Conservation (phyloP, 202 grass and related monocot species). For the Zizania palustris region DNA sequence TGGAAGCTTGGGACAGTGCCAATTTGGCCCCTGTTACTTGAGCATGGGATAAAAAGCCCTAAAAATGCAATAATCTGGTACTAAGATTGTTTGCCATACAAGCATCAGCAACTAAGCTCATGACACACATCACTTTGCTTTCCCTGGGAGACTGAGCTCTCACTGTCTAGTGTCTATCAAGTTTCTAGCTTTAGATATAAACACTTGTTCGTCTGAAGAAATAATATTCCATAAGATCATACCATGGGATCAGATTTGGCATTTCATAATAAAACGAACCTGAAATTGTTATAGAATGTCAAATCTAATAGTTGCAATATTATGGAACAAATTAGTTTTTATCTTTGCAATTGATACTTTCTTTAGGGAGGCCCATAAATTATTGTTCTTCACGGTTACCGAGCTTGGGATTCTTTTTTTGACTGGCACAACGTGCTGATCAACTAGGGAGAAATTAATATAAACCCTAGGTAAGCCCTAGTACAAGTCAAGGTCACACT, state of each 20-base stretch:
- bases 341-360: slow-evolving; percentile 15
- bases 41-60: neutral
- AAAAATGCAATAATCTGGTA: neutral
- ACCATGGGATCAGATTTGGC: no score
- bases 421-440: slow-evolving; percentile 43
- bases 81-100: neutral
- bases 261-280: no score
- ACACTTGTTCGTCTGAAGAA: slow-evolving; percentile 5
- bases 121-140: neutral
- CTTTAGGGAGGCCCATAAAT: slow-evolving; percentile 2
- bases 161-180: neutral
- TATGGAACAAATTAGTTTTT: no score
- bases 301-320: no score
- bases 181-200: slow-evolving; percentile 22
- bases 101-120: neutral
- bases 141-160: neutral
- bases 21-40: neutral
- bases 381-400: slow-evolving; percentile 15
- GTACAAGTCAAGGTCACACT: slow-evolving; percentile 35
- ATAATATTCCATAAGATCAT: no score
- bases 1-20: neutral
- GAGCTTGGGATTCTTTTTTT: slow-evolving; percentile 20
- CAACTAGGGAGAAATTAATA: slow-evolving; percentile 37
- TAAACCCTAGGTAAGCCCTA: slow-evolving; percentile 49
- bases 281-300: no score